Conservation (phyloP, 2,329 filamentous ascomycete genomes). For the Alternaria sp. region DNA sequence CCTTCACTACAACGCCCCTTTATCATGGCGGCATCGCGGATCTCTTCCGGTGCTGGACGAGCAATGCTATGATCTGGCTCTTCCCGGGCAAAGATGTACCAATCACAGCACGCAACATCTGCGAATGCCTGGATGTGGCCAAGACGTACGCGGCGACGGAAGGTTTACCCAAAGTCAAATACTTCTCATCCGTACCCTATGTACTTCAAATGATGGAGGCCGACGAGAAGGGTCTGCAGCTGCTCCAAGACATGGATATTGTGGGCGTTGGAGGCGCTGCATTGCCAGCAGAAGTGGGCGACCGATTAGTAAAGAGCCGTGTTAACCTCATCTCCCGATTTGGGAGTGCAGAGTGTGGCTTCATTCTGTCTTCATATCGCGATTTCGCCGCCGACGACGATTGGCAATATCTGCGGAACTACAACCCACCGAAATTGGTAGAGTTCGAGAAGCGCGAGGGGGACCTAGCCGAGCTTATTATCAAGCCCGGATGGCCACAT, state of each 20-base stretch:
- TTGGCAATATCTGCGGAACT: conserved; percentile 65
- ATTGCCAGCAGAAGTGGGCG: conserved; percentile 59
- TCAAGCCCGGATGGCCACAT: conserved; percentile 64
- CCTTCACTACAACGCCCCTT: conserved; percentile 69
- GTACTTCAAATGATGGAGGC: conserved; percentile 88
- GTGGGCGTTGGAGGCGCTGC: conserved; percentile 70
- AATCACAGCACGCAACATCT: conserved; percentile 63
- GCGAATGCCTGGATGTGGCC: conserved; percentile 55
- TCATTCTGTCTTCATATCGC: conserved; percentile 67
- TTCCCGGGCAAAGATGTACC: conserved; percentile 64
- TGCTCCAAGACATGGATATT: conserved; percentile 63
- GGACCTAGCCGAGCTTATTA: conserved; percentile 61
- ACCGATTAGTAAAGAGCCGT: conserved; percentile 57
- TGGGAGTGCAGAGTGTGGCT: conserved; percentile 71
- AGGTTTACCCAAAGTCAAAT: conserved; percentile 52
- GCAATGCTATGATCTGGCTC: conserved; percentile 65
- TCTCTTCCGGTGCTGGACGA: conserved; percentile 67
- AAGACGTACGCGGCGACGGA: conserved; percentile 18
- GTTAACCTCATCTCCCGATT: conserved; percentile 68
- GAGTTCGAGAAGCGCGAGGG: conserved; percentile 52
- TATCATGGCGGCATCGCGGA: conserved; percentile 72
- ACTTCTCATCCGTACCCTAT: conserved; percentile 75
- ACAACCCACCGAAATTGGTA: conserved; percentile 52
- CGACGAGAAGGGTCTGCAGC: conserved; percentile 81
- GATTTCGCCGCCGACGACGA: conserved; percentile 61